Evolutionary conservation across 108 stramenopile species (phyloP).

Genomic region (Nitzschia palea): DNA sequence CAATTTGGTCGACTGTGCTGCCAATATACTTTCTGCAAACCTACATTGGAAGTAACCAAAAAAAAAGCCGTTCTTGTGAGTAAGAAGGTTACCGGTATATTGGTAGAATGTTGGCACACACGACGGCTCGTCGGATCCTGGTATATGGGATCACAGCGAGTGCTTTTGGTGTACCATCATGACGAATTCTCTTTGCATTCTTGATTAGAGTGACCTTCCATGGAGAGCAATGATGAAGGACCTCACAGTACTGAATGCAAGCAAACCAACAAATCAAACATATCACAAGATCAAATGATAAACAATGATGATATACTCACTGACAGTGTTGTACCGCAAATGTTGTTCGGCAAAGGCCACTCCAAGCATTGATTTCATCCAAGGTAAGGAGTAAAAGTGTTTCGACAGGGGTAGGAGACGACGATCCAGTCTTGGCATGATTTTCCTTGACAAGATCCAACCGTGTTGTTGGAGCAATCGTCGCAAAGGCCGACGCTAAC

Average conservation of each 20-base stretch:
- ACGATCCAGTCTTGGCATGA: not conserved
- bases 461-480: not conserved
- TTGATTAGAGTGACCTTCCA: constrained; percentile 32
- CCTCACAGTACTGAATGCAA: constrained; percentile 33
- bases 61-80: not conserved
- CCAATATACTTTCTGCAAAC: constrained; percentile 10
- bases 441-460: not conserved
- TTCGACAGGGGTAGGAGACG: not conserved
- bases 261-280: not conserved
- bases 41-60: not conserved
- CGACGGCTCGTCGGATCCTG: constrained; percentile 44
- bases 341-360: not conserved
- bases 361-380: constrained; percentile 2
- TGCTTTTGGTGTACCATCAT: constrained; percentile 41
- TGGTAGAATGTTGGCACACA: constrained; percentile 24
- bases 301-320: not conserved
- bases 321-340: constrained; percentile 1
- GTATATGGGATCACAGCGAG: constrained; percentile 31
- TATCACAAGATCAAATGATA: not conserved
- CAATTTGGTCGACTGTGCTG: constrained; percentile 3
- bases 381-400: not conserved
- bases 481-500: not conserved
- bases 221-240: constrained; percentile 12
- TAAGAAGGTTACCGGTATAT: not conserved
- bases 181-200: constrained; percentile 25